Base-by-base conservation (phyloP, 306 rosid species). In the Mimosa bimucronata region DNA sequence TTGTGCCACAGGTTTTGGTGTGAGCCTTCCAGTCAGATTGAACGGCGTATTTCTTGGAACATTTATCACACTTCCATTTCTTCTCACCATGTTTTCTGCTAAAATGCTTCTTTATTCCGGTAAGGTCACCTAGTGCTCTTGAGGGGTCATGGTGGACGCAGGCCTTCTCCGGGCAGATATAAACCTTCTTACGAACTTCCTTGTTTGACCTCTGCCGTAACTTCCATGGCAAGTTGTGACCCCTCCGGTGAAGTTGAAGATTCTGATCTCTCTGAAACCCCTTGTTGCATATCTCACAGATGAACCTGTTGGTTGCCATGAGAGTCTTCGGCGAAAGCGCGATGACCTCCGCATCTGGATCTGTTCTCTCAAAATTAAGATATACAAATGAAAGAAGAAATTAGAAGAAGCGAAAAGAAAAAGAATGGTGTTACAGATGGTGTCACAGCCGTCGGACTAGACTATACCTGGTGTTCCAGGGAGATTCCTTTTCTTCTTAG, bases 1-100 rank as follows among this genome's bases (percentile, higher is more conserved):
- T 78, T 38, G 98, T 94, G 8, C 98, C 98, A 77, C 98, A 94
- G 1, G 98, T 94, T 78, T 94, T 94, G 62, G 90, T 85, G 85
- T 94, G 98, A 75, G 98, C 98, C 80, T 94, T 94, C 98, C 98
- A 94, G 77, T 94, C 97, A 1, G 97, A 94, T 67, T 92, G 98
- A 52, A 94, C 97, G 0, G 98, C 98, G 66, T 94, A 94, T 80
- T 92, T 94, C 90, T 94, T 94, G 0, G 98, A 91, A 81, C 98
- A 94, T 82, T 92, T 94, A 0, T 92, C 97, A 64, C 98, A 94
- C 89, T 92, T 94, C 98, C 98, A 94, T 86, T 94, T 94, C 85
- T 94, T 94, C 89, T 94, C 98, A 4, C 98, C 98, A 34, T 94
- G 98, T 71, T 92, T 94, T 41, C 97, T 57, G 82, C 98, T 92